Percentiles rank a stretch among this genome's conserved stretches.
These are phyloP conservation scores for Cyclostephanos tholiformis DNA, from an alignment of 108 stramenopile genomes.

Conservation along the genomic window DNA sequence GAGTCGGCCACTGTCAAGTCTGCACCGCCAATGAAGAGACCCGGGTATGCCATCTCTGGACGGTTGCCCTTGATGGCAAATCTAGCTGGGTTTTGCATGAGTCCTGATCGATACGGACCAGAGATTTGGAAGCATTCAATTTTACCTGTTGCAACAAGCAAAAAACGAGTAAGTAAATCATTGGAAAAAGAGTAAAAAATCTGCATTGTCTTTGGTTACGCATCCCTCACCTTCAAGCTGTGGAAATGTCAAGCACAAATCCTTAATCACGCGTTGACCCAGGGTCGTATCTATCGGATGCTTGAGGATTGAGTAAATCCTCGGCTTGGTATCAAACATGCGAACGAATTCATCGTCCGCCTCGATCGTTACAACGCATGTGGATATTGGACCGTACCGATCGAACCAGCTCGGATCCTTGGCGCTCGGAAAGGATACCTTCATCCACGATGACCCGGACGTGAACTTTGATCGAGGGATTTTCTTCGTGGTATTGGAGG, in stretches of 20 bases:
- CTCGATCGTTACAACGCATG: constrained; percentile 90
- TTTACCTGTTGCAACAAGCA: constrained; percentile 35
- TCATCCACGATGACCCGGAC: constrained; percentile 79
- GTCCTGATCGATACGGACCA: constrained; percentile 66
- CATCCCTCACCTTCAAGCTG: constrained; percentile 66
- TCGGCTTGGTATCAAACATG: constrained; percentile 82
- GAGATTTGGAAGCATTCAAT: constrained; percentile 46
- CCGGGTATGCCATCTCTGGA: constrained; percentile 76
- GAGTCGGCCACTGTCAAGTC: constrained; percentile 86
- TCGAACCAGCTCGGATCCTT: constrained; percentile 87
- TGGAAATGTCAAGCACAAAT: constrained; percentile 66
- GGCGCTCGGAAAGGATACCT: constrained; percentile 88
- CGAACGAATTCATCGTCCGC: constrained; percentile 90
- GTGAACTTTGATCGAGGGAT: constrained; percentile 58
- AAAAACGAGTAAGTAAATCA: neutral
- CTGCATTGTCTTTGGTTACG: neutral
- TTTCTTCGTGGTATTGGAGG: constrained; percentile 33
- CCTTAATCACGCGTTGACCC: constrained; percentile 65
- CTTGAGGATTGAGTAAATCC: constrained; percentile 66
- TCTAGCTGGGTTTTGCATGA: constrained; percentile 80
- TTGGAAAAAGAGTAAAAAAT: neutral
- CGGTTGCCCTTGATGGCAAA: constrained; percentile 88
- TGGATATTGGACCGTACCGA: constrained; percentile 67
- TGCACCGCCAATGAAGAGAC: constrained; percentile 77
- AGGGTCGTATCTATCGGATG: constrained; percentile 50